Conservation (phyloP, 2,329 filamentous ascomycete species). For the Colletotrichum eremochloae region DNA sequence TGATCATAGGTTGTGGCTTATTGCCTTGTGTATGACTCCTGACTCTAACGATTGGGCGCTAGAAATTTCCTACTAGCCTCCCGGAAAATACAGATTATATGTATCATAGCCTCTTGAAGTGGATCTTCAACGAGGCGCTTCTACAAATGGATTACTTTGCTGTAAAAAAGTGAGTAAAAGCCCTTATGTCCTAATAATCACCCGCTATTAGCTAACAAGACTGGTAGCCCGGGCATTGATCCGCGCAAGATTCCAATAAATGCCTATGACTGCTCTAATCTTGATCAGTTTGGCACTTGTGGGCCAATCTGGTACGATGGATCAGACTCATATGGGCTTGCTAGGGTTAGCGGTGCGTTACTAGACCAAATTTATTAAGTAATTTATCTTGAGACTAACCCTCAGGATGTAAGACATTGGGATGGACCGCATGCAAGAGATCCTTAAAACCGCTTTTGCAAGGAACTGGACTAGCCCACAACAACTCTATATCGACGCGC, state of each 20-base stretch:
- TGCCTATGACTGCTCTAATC: conserved; percentile 7
- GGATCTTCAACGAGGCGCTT: conserved; percentile 14
- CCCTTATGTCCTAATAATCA: not conserved
- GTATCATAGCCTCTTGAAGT: conserved; percentile 26
- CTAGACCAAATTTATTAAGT: too few species aligned
- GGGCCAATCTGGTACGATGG: conserved; percentile 34
- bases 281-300: conserved; percentile 10
- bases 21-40: too few species aligned
- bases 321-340: conserved; percentile 22
- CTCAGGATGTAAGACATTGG: not conserved
- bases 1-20: too few species aligned
- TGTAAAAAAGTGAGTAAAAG: conserved; percentile 20
- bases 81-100: conserved; percentile 29
- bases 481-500: conserved; percentile 27
- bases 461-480: conserved; percentile 33
- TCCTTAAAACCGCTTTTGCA: conserved; percentile 14
- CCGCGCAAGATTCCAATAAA: conserved; percentile 21
- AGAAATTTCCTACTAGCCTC: conserved; percentile 14
- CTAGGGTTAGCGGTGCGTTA: conserved; percentile 17
- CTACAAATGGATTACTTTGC: conserved; percentile 16
- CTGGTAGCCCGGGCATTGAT: conserved; percentile 18
- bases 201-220: not conserved
- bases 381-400: not conserved
- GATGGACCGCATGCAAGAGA: conserved; percentile 28
- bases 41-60: not conserved